These are phyloP conservation scores for Hypoxylon sp. DNA, from an alignment of 2,329 filamentous ascomycete genomes.

Conservation along the genomic window DNA sequence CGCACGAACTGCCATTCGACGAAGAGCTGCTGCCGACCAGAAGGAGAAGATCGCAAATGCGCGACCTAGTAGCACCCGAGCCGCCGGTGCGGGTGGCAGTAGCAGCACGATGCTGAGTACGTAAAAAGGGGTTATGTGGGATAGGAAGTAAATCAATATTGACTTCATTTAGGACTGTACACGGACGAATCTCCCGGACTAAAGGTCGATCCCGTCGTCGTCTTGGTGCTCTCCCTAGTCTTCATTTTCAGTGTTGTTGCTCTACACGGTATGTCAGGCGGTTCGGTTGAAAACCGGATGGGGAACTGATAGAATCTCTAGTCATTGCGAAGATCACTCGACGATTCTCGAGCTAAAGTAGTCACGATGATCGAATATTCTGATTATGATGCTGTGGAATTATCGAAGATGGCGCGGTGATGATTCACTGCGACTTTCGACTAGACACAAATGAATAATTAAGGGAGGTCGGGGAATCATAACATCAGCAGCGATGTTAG, in stretches of 20 bases:
- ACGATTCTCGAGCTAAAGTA: constrained; percentile 77
- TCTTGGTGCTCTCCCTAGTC: constrained; percentile 93
- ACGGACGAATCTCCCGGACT: constrained; percentile 97
- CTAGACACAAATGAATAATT: constrained; percentile 14
- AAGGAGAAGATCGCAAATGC: constrained; percentile 97
- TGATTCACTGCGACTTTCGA: constrained; percentile 46
- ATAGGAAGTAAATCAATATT: constrained; percentile 38
- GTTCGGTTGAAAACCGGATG: not conserved
- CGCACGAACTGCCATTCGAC: constrained; percentile 93
- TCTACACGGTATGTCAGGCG: constrained; percentile 83
- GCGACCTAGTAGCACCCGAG: constrained; percentile 89
- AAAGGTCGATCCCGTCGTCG: constrained; percentile 97
- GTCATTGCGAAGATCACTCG: constrained; percentile 96
- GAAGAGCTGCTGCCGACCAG: constrained; percentile 94
- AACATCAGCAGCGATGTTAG: constrained; percentile 33
- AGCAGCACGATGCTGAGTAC: constrained; percentile 98
- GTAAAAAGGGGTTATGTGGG: constrained; percentile 53
- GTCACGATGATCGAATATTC: constrained; percentile 11
- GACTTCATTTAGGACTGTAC: constrained; percentile 77
- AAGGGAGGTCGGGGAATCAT: constrained; percentile 22
- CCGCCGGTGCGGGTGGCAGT: constrained; percentile 93
- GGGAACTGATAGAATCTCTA: constrained; percentile 58
- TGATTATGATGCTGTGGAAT: constrained; percentile 22
- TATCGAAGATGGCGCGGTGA: constrained; percentile 44
- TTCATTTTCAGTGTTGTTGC: constrained; percentile 99